Base-by-base conservation (phyloP, 345 rosid species). In the Euclidium syriacum region DNA sequence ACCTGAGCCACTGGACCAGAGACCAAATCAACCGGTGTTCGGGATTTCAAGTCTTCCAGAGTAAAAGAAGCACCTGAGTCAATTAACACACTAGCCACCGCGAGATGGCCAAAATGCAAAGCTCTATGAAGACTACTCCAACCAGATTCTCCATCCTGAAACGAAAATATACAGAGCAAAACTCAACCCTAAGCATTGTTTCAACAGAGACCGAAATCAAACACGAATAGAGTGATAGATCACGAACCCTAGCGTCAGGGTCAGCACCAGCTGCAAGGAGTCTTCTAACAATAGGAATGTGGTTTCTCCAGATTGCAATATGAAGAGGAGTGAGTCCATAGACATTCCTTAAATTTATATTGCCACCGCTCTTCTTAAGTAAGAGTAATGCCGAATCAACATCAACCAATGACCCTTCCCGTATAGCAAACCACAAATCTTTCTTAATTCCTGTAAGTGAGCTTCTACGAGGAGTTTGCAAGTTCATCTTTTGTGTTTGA, bases 91-190 rank as follows among this genome's bases (percentile, higher is more conserved):
- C 91, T 85, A 60, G 96, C 99, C 34, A 87, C 99, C 12, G 97
- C 91, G 62, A 94, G 97, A 86, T 94, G 97, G 58, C 97, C 97
- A 73, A 94, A 94, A 72, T 94, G 95, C 67, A 90, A 81, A 65
- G 99, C 97, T 80, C 97, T 74, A 62, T 90, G 99, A 64, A 94
- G 96, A 73, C 96, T 83, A 76, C 90, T 90, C 95, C 99, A 94
- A 50, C 97, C 99, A 29, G 99, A 94, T 77, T 94, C 99, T 73
- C 99, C 99, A 79, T 94, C 99, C 99, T 90, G 80, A 77, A 72
- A 73, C 32, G 4, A 2, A 12, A 32, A 46, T 48, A 54, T 14
- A 53, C 20, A 62, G 18, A 16, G 25, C 17, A 62, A 58, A n/a
- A 29, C 39, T 30, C 64, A 43, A 58, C 43, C 0, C 4, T 24